phyloP scores from a whole-genome alignment of 108 stramenopile species.

The Nitzschia putrida region DNA sequence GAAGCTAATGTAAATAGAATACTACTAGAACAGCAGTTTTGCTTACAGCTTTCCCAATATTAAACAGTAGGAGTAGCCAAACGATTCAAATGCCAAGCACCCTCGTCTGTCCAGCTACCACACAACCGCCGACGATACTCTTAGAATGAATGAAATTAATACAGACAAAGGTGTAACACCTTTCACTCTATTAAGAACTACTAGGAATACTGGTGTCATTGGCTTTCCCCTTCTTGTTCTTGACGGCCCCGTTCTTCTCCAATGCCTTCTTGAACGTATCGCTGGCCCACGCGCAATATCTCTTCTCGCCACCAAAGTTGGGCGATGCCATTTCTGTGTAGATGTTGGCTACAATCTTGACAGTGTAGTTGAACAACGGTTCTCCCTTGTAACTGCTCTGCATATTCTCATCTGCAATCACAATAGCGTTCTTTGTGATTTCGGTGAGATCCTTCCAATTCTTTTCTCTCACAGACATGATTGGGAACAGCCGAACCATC shows the following conservation, averaged over 20 bases:
- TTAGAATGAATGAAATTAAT: not conserved
- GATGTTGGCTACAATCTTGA: constrained; percentile 66
- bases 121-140: not conserved
- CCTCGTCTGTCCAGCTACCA: not conserved
- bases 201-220: not conserved
- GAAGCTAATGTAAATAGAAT: too few relatives aligned
- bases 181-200: not conserved
- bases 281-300: constrained; percentile 70
- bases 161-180: not conserved
- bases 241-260: constrained; percentile 68
- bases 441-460: constrained; percentile 73
- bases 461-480: constrained; percentile 47
- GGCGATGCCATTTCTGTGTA: constrained; percentile 60
- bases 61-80: too few relatives aligned
- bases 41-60: too few relatives aligned
- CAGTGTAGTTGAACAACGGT: constrained; percentile 69
- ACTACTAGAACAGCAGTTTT: too few relatives aligned
- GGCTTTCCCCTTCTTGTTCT: constrained; percentile 19
- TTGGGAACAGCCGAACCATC: constrained; percentile 50
- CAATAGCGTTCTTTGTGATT: constrained; percentile 50
- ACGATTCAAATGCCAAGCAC: too few relatives aligned
- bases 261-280: constrained; percentile 66
- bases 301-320: constrained; percentile 53
- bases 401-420: constrained; percentile 63
- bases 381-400: constrained; percentile 47